Conservation (phyloP, 768 basidiomycete species). For the Suillus luteus region DNA sequence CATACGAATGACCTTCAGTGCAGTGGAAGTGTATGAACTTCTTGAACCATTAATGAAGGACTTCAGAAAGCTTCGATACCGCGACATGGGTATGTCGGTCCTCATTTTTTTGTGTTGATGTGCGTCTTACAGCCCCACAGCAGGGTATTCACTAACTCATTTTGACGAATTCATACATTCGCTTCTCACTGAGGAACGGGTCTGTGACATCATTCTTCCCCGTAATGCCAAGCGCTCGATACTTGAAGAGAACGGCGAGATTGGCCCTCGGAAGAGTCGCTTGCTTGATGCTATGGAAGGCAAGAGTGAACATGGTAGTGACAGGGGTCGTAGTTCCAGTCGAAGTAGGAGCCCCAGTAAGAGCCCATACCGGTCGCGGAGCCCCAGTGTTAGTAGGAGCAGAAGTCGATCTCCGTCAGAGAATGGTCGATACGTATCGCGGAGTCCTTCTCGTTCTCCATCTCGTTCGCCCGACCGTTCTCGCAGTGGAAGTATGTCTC, state of each 20-base stretch:
- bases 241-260: slow-evolving; percentile 89
- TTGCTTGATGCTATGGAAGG: slow-evolving; percentile 89
- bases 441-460: slow-evolving; percentile 58
- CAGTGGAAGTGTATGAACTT: slow-evolving; percentile 89
- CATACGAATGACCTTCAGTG: slow-evolving; percentile 89
- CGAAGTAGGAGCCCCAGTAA: slow-evolving; percentile 30
- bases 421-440: slow-evolving; percentile 63
- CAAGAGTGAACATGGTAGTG: slow-evolving; percentile 54
- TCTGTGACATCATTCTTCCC: slow-evolving; percentile 95
- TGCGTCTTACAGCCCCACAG: slow-evolving; percentile 41
- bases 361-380: slow-evolving; percentile 28
- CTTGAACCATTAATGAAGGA: slow-evolving; percentile 95
- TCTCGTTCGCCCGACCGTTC: slow-evolving; percentile 49
- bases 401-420: slow-evolving; percentile 42
- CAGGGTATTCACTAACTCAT: slow-evolving; percentile 80
- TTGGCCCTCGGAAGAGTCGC: slow-evolving; percentile 82
- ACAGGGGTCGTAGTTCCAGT: slow-evolving; percentile 39
- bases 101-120: not conserved
- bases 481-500: slow-evolving; percentile 60
- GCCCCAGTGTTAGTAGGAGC: slow-evolving; percentile 20
- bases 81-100: slow-evolving; percentile 69
- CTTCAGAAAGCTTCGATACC: slow-evolving; percentile 82
- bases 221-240: slow-evolving; percentile 82
- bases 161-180: slow-evolving; percentile 93
- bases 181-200: slow-evolving; percentile 84